Base-by-base conservation (phyloP, 2,329 filamentous ascomycete species). In the Xylaria sp. region DNA sequence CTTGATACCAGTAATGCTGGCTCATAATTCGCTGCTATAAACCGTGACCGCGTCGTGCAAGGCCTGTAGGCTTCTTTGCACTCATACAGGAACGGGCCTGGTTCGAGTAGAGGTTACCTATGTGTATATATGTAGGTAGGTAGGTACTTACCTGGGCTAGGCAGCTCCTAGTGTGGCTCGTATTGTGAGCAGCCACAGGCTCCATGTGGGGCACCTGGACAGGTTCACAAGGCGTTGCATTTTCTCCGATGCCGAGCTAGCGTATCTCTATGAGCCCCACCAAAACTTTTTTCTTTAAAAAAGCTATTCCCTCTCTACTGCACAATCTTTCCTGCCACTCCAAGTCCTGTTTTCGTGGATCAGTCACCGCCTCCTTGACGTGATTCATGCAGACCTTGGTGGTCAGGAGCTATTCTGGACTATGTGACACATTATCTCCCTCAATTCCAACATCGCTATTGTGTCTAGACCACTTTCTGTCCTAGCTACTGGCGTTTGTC, bases 381-480 rank as follows among this genome's bases (percentile, higher is more conserved):
- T 28, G 32, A 51, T 46, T 18, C 1, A 39, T 52, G 37, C 50
- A 25, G 58, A 46, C n/a, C 20, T 39, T 28, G 32, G n/a, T n/a
- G 41, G n/a, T 18, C 46, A 48, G 46, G 37, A 44, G 15, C 8
- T 8, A 4, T 58, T n/a, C 44, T 56, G 37, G 71, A 74, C 69
- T 63, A 77, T 76, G 74, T 74, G 72, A 66, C 72, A 61, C 66
- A 60, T 61, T 65, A 44, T 56, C 25, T 51, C 44, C 34, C 63
- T 44, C 64, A 55, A 72, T 55, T 58, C n/a, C 34, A 46, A 62
- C 37, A 57, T 37, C 55, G 60, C 66, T 51, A 32, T 62, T 61
- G 67, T 65, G 59, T n/a, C 20, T 52, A 20, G 56, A 57, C 32
- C 39, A 28, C 56, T 46, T 4, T 4, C 25, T 44, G 51, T 39